Percentiles rank a stretch among this genome's conserved stretches.
phyloP scores from a whole-genome alignment of 495 filamentous ascomycete genomes.

The Hyaloscypha bicolor region DNA sequence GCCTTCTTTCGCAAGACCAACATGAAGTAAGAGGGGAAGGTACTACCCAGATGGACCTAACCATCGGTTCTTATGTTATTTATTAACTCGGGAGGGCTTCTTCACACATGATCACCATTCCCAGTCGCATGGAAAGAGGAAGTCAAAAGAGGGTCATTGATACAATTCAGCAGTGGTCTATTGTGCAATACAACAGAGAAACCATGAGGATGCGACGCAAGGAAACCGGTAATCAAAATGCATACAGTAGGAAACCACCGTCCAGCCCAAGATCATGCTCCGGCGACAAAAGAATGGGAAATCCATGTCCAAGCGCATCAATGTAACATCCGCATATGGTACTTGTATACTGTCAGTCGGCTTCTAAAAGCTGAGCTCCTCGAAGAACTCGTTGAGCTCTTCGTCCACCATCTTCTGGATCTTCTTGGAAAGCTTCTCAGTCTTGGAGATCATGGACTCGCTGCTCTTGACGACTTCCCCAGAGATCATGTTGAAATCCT shows the following conservation, averaged over 20 bases:
- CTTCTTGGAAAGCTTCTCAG: conserved; percentile 59
- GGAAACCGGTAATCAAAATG: conserved; percentile 35
- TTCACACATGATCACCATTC: neutral
- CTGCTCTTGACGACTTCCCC: conserved; percentile 52
- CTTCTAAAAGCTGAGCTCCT: conserved; percentile 39
- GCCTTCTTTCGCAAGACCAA: neutral
- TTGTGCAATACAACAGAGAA: conserved; percentile 26
- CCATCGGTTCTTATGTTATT: neutral
- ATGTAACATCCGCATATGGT: conserved; percentile 23
- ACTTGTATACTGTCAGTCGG: conserved; percentile 15
- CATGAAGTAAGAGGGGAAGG: conserved; percentile 8
- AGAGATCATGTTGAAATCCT: conserved; percentile 57
- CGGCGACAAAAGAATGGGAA: conserved; percentile 22
- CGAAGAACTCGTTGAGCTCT: conserved; percentile 69
- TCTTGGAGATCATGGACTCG: conserved; percentile 49
- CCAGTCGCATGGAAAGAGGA: conserved; percentile 1
- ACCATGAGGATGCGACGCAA: conserved; percentile 26
- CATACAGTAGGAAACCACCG: conserved; percentile 31
- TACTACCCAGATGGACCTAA: neutral
- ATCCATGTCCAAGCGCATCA: conserved; percentile 13
- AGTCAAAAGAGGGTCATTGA: conserved; percentile 9
- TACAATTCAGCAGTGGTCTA: conserved; percentile 27
- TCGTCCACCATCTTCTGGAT: conserved; percentile 60
- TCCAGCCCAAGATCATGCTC: conserved; percentile 31
- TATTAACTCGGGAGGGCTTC: neutral